These are phyloP conservation scores for Apiospora saccharicola DNA, from an alignment of 2,329 filamentous ascomycete species.

Conservation along the genomic window DNA sequence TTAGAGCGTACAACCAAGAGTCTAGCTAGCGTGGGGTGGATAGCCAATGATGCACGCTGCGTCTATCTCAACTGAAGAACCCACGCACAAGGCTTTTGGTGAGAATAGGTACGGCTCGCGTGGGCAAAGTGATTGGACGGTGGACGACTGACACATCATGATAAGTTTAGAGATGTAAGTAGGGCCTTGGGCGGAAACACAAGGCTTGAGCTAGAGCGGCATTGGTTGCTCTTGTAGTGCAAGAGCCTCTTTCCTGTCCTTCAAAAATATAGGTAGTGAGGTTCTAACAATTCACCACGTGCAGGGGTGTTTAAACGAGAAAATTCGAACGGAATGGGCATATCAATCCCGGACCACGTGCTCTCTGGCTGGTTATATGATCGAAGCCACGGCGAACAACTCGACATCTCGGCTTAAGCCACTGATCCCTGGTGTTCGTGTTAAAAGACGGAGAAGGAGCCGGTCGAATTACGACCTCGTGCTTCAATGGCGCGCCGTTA, in stretches of 20 bases:
- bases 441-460: background rate
- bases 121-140: constrained; percentile 3
- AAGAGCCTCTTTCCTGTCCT: background rate
- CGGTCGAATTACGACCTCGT: constrained; percentile 16
- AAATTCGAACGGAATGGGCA: background rate
- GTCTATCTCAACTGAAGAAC: background rate
- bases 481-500: constrained; percentile 3
- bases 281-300: background rate
- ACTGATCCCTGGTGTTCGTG: background rate
- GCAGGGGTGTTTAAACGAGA: background rate
- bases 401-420: background rate
- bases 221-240: background rate
- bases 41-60: background rate
- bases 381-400: background rate
- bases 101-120: background rate
- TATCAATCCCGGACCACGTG: background rate
- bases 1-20: background rate
- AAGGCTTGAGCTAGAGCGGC: background rate
- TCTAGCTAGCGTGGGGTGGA: background rate
- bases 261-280: background rate
- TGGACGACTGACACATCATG: too few species aligned
- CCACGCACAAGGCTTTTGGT: background rate
- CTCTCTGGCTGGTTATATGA: background rate
- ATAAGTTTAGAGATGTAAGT: background rate
- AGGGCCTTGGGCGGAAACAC: background rate